Percentiles rank a stretch among this genome's conserved stretches.
These are phyloP conservation scores for Naganishia vaughanmartiniae DNA, from an alignment of 768 basidiomycete species.

Conservation along the genomic window DNA sequence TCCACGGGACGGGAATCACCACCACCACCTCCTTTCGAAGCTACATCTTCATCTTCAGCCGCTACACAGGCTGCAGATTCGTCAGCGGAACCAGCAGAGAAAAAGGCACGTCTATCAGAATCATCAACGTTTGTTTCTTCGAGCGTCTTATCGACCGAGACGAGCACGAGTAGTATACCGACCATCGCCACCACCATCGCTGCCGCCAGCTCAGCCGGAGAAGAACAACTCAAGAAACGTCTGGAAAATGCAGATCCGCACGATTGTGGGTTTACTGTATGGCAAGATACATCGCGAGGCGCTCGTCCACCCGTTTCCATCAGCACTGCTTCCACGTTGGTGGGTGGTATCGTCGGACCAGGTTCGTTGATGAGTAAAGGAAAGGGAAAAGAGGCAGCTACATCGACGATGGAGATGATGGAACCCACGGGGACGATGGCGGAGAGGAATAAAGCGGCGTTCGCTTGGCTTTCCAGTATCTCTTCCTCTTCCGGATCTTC, in stretches of 20 bases:
- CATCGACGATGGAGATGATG: not conserved
- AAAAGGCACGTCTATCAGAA: not conserved
- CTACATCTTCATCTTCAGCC: not conserved
- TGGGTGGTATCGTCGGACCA: not conserved
- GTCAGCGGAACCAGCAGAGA: not conserved
- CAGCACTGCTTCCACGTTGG: not conserved
- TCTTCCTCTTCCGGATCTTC: not conserved
- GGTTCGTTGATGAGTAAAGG: not conserved
- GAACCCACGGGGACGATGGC: not conserved
- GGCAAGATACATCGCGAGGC: not conserved
- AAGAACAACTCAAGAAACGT: slow-evolving; percentile 1
- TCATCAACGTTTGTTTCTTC: too few relatives aligned
- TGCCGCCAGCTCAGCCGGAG: not conserved
- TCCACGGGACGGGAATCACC: slow-evolving; percentile 15
- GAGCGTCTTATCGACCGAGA: too few relatives aligned
- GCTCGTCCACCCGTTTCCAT: not conserved
- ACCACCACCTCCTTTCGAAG: not conserved
- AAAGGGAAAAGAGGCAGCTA: not conserved
- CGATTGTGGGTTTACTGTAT: slow-evolving; percentile 17
- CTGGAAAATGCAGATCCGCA: slow-evolving; percentile 8
- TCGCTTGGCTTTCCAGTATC: slow-evolving; percentile 5
- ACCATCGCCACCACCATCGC: not conserved
- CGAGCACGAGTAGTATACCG: too few relatives aligned
- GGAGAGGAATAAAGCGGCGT: slow-evolving; percentile 16
- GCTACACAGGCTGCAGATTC: not conserved